Conservation (phyloP, 1,139 yeast species). For the Sugiyamaella neomexicana region DNA sequence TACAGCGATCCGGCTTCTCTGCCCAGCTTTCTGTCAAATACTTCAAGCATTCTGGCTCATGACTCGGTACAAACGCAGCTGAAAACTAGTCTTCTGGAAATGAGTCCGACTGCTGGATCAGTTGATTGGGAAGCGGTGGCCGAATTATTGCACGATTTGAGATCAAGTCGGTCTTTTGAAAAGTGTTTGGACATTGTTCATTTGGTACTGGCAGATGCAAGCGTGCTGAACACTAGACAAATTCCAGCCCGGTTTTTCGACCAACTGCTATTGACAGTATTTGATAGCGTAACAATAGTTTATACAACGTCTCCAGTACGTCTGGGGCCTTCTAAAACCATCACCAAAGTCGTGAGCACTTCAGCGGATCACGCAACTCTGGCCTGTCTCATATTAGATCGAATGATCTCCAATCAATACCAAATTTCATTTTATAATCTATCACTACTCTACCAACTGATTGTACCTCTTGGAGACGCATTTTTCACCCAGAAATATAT, state of each 20-base stretch:
- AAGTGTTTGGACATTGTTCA: conserved; percentile 5
- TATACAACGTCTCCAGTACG: neutral
- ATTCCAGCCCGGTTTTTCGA: neutral
- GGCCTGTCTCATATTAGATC: conserved; percentile 18
- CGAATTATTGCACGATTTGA: conserved; percentile 4
- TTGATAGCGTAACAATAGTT: neutral
- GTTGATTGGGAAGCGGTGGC: conserved; percentile 11
- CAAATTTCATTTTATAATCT: conserved; percentile 16
- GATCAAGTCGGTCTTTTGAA: neutral
- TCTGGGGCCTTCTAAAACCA: neutral
- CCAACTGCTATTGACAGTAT: conserved; percentile 5
- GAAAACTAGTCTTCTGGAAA: neutral
- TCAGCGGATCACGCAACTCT: conserved; percentile 18
- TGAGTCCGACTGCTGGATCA: neutral
- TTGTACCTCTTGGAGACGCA: conserved; percentile 22
- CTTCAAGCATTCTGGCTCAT: neutral
- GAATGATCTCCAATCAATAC: conserved; percentile 13
- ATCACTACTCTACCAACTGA: conserved; percentile 20
- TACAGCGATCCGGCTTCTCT: neutral
- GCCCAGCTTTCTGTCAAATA: conserved; percentile 1
- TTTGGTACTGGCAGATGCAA: neutral
- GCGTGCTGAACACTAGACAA: no score
- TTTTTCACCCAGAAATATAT: conserved; percentile 11
- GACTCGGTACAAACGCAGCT: neutral
- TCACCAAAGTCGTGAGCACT: conserved; percentile 5